Base-by-base conservation (phyloP, 1,284 basidiomycete species). In the Cutaneotrichosporon cutaneum region DNA sequence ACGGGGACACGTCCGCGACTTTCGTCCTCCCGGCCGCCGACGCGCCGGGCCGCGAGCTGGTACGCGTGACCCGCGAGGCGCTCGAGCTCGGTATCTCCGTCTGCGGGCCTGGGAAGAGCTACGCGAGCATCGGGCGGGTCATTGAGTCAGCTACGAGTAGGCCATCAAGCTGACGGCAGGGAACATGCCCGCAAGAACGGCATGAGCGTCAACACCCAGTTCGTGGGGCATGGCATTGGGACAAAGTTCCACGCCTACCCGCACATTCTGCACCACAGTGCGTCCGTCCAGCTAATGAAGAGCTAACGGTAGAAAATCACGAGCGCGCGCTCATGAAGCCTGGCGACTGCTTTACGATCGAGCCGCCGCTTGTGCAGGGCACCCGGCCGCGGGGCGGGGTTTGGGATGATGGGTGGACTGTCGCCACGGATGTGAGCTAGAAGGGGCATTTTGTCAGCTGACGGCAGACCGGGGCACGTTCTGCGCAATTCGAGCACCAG, bases 401-500 rank as follows among this genome's bases (percentile, higher is more conserved):
- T 62, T 93, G 90, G 75, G 90, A 89, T 3, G 92, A 94, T 73
- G 90, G 89, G 32, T 94, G 92, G 92, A 92, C 90, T 3, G 86
- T 88, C 36, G 88, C 89, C 0, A 92, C 91, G 0, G 86, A 89
- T 80, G 90, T 87, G 73, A 66, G 83, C 69, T 22, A 9, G 18
- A n/a, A n/a, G 7, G 21, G 3, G n/a, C 21, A 9, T 0, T 10
- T 14, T 24, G 5, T 30, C 9, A 42, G 63, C 64, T 71, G 59
- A 68, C 51, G 2, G 84, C 67, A 80, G 79, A 68, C 63, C 22
- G 89, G 89, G 56, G 89, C 89, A 2, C 83, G 92, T 16, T 86
- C 86, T 52, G 90, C 91, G 1, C 91, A 93, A 77, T 88, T 87
- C 18, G 92, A 94, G 74, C 90, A 94, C 75, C 93, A 88, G 84